Base-by-base conservation (phyloP, 2,329 filamentous ascomycete genomes). In the Monilinia vaccinii-corymbosi region DNA sequence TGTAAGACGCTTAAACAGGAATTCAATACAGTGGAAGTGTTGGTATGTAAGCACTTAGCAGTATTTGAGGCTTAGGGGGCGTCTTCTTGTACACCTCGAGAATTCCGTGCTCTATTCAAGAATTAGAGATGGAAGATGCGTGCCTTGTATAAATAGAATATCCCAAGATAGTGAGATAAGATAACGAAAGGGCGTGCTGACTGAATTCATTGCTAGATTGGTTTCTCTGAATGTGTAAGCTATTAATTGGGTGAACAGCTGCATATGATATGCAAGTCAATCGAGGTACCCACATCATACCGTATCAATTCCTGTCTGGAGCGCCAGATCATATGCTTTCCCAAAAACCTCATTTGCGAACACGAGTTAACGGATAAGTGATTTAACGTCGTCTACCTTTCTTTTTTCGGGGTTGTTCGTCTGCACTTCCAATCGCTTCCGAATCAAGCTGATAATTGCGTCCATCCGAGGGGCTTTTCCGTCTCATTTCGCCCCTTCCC, bases 401-500 rank as follows among this genome's bases (percentile, higher is more conserved):
- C 52, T 64, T 56, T 45, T 62, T 69, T 48, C 62, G 62, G n/a
- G 36, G 52, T 31, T 60, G 36, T 32, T 82, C 72, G 76, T 79
- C 60, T 61, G 69, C 52, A 68, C 66, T 47, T 61, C 68, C 69
- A 70, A 77, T 63, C 72, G 56, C 75, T 31, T 78, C 78, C 21
- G 74, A 77, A 60, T 84, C 81, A 36, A 83, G 83, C 68, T 85
- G 84, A 65, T 84, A 85, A 62, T 87, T 85, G 66, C 86, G 80
- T 52, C 83, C 83, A 60, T 88, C 86, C 1, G 89, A 89, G 13
- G 90, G 85, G 71, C 90, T 96, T 71, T 91, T 88, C 61, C 91
- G 82, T 65, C 93, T 82, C 80, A 96, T 93, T 50, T 94, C 96
- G 13, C 93, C 93, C 1, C 83, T 82, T 21, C 81, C 83, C 25